These are phyloP conservation scores for Phytomonas sp. DNA, from an alignment of 208 protist genomes.

Conservation along the genomic window DNA sequence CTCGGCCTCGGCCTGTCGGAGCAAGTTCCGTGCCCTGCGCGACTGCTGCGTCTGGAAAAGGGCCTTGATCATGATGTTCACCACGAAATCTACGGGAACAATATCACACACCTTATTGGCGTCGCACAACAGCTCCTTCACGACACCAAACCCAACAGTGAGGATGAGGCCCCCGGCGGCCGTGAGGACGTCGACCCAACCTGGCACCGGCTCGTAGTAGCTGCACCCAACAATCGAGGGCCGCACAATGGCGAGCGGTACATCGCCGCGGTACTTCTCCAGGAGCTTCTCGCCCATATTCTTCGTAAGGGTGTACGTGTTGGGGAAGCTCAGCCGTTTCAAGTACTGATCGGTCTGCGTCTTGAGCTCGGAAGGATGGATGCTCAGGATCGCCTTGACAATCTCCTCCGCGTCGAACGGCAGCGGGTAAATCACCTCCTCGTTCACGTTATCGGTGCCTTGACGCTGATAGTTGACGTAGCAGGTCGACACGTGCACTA, in stretches of 20 bases:
- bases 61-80: conserved; percentile 75
- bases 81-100: conserved; percentile 82
- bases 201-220: conserved; percentile 61
- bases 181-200: conserved; percentile 80
- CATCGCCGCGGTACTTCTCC: conserved; percentile 33
- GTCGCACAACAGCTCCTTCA: conserved; percentile 44
- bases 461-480: conserved; percentile 80
- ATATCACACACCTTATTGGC: conserved; percentile 46
- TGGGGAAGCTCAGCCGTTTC: conserved; percentile 61
- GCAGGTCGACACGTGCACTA: conserved; percentile 84
- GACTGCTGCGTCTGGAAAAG: conserved; percentile 61
- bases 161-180: conserved; percentile 72
- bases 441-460: conserved; percentile 26
- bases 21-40: conserved; percentile 15
- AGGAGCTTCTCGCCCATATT: conserved; percentile 75
- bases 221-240: conserved; percentile 86
- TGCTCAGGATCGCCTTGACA: conserved; percentile 61
- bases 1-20: conserved; percentile 11
- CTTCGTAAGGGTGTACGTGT: conserved; percentile 91
- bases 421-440: conserved; percentile 72
- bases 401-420: conserved; percentile 73
- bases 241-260: conserved; percentile 65
- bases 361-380: conserved; percentile 45
- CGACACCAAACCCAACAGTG: conserved; percentile 56
- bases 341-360: conserved; percentile 28